Conservation (phyloP, 2,329 filamentous ascomycete genomes). For the Microcyclospora pomicola region DNA sequence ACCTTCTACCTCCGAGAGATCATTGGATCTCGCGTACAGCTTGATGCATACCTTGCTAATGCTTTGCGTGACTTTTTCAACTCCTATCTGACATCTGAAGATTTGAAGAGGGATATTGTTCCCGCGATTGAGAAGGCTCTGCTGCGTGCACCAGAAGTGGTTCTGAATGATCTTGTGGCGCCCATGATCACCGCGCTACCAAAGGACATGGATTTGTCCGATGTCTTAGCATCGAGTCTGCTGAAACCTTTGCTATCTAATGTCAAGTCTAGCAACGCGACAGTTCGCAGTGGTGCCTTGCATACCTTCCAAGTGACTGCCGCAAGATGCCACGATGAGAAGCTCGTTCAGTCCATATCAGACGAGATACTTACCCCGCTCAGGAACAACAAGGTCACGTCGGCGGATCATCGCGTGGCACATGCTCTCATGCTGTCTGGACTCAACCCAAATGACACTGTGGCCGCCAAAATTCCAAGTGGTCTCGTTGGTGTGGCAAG, state of each 20-base stretch:
- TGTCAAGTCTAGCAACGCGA: slow-evolving; percentile 74
- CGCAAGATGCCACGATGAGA: slow-evolving; percentile 43
- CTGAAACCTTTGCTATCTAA: slow-evolving; percentile 81
- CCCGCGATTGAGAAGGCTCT: slow-evolving; percentile 80
- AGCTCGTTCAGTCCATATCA: slow-evolving; percentile 51
- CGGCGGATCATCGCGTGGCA: slow-evolving; percentile 69
- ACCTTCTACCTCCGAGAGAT: slow-evolving; percentile 78
- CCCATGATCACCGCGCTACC: slow-evolving; percentile 60
- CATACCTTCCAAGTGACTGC: slow-evolving; percentile 61
- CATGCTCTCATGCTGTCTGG: slow-evolving; percentile 68
- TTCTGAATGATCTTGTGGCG: slow-evolving; percentile 64
- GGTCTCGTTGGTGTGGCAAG: slow-evolving; percentile 54
- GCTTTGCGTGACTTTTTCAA: slow-evolving; percentile 72
- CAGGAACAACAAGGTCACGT: slow-evolving; percentile 70
- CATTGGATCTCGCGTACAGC: slow-evolving; percentile 57
- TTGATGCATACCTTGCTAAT: slow-evolving; percentile 58
- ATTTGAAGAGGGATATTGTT: slow-evolving; percentile 61
- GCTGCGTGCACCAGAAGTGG: slow-evolving; percentile 76
- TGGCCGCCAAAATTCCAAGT: slow-evolving; percentile 52
- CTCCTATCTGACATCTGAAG: slow-evolving; percentile 57
- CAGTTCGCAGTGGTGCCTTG: slow-evolving; percentile 62
- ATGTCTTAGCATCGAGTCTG: slow-evolving; percentile 55
- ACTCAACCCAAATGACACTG: slow-evolving; percentile 44
- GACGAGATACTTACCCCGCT: slow-evolving; percentile 69
- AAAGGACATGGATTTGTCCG: slow-evolving; percentile 59